Evolutionary conservation across 176 grass and related monocot species (phyloP).

Genomic region (Ampelocalamus luodianensis): DNA sequence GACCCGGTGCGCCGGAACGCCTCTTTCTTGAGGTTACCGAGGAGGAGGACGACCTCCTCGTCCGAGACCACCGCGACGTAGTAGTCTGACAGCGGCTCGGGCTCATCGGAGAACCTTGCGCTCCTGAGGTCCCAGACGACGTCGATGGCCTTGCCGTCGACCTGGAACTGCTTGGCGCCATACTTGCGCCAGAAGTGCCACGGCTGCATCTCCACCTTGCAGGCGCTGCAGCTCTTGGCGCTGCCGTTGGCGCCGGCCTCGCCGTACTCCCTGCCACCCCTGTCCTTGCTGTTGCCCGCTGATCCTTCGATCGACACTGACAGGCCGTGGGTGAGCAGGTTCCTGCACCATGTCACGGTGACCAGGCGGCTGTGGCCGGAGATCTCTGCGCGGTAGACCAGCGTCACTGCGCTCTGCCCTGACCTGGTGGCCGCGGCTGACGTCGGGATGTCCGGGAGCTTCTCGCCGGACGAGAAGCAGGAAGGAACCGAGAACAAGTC

Average conservation of each 20-base stretch:
- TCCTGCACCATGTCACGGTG: slow-evolving; percentile 86
- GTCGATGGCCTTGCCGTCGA: slow-evolving; percentile 62
- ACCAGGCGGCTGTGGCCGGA: slow-evolving; percentile 61
- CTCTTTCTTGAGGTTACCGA: slow-evolving; percentile 85
- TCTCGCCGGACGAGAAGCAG: slow-evolving; percentile 74
- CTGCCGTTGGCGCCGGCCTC: background rate
- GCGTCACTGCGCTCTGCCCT: slow-evolving; percentile 59
- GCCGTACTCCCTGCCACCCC: slow-evolving; percentile 43
- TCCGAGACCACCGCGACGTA: slow-evolving; percentile 73
- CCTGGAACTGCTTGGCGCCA: slow-evolving; percentile 72
- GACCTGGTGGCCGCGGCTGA: slow-evolving; percentile 42
- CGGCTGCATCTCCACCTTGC: slow-evolving; percentile 91
- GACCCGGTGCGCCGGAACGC: slow-evolving; percentile 65
- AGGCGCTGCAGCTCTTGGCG: slow-evolving; percentile 43
- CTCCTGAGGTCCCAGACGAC: slow-evolving; percentile 83
- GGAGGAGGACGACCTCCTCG: slow-evolving; percentile 73
- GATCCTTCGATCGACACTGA: slow-evolving; percentile 75
- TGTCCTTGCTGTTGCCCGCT: slow-evolving; percentile 52
- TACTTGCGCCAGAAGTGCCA: slow-evolving; percentile 94
- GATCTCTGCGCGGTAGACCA: slow-evolving; percentile 67
- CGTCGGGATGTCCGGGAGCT: slow-evolving; percentile 47
- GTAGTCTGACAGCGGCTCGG: slow-evolving; percentile 72
- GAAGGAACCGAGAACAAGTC: slow-evolving; percentile 75
- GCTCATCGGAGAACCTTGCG: slow-evolving; percentile 72
- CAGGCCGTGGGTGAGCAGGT: slow-evolving; percentile 78